Percentiles rank a stretch among this genome's conserved stretches.
These are phyloP conservation scores for Phytophthora uliginosa DNA, from an alignment of 352 stramenopile genomes.

Conservation along the genomic window DNA sequence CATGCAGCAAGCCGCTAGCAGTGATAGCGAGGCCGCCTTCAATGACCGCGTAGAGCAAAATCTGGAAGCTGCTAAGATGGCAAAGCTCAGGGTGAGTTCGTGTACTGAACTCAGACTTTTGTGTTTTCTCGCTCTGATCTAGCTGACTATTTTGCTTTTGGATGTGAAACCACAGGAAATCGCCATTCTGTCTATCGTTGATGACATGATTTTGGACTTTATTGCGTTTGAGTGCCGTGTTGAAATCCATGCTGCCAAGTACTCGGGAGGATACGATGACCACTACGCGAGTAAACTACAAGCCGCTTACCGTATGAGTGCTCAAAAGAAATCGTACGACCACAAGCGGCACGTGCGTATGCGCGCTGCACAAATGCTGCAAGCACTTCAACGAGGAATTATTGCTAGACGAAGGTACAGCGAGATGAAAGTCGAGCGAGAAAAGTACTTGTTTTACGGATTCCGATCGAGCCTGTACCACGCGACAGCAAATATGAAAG, in stretches of 20 bases:
- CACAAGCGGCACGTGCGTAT: slow-evolving; percentile 54
- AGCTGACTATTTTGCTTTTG: slow-evolving; percentile 1
- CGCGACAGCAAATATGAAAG: slow-evolving; percentile 44
- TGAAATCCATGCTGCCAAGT: slow-evolving; percentile 63
- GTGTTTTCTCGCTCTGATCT: neutral
- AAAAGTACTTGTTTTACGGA: slow-evolving; percentile 67
- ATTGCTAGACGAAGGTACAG: slow-evolving; percentile 58
- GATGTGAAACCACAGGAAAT: slow-evolving; percentile 44
- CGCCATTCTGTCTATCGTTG: slow-evolving; percentile 56
- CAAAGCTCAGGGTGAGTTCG: slow-evolving; percentile 48
- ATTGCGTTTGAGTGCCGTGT: slow-evolving; percentile 68
- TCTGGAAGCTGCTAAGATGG: slow-evolving; percentile 46
- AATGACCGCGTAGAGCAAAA: slow-evolving; percentile 33
- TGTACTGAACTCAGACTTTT: neutral
- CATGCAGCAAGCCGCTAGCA: slow-evolving; percentile 23
- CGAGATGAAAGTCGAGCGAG: slow-evolving; percentile 68
- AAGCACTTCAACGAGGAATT: slow-evolving; percentile 78
- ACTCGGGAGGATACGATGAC: slow-evolving; percentile 67
- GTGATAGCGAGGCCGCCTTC: slow-evolving; percentile 26
- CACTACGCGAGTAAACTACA: slow-evolving; percentile 82
- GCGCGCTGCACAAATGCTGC: slow-evolving; percentile 66
- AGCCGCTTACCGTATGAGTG: slow-evolving; percentile 76
- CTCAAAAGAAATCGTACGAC: slow-evolving; percentile 63
- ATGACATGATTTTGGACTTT: slow-evolving; percentile 70
- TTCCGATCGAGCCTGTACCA: slow-evolving; percentile 74